Evolutionary conservation across 371 early-diverging fungal species (phyloP).

Genomic region (Mucor lusitanicus): DNA sequence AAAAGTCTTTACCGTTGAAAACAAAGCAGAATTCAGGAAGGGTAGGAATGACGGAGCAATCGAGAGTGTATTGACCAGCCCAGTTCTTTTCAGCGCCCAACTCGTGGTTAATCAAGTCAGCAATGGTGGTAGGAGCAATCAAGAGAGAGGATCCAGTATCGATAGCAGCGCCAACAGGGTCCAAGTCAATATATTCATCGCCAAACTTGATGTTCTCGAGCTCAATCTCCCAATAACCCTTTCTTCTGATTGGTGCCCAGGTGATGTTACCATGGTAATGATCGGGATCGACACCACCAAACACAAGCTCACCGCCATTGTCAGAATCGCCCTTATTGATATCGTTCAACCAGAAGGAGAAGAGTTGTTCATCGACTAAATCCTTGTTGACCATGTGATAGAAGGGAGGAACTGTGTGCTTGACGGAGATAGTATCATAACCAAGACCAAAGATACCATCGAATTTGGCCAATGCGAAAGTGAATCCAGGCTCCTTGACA

Average conservation of each 20-base stretch:
- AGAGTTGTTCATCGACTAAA: slow-evolving; percentile 77
- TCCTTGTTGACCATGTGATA: slow-evolving; percentile 82
- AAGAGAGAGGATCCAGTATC: slow-evolving; percentile 87
- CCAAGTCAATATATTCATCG: slow-evolving; percentile 61
- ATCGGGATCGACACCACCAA: slow-evolving; percentile 78
- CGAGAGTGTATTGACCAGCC: slow-evolving; percentile 86
- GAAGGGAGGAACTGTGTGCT: slow-evolving; percentile 88
- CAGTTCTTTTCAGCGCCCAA: slow-evolving; percentile 93
- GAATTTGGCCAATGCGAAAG: slow-evolving; percentile 86
- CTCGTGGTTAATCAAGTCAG: slow-evolving; percentile 84
- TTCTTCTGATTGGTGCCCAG: slow-evolving; percentile 83
- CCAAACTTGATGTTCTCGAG: slow-evolving; percentile 76
- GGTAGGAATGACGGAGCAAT: slow-evolving; percentile 64
- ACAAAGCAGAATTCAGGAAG: slow-evolving; percentile 79
- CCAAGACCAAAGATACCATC: slow-evolving; percentile 95
- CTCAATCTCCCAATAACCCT: slow-evolving; percentile 95
- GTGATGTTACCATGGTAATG: slow-evolving; percentile 75
- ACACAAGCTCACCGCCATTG: slow-evolving; percentile 80
- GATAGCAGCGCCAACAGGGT: slow-evolving; percentile 73
- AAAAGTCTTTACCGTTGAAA: slow-evolving; percentile 76
- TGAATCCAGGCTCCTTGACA: slow-evolving; percentile 88
- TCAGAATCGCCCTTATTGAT: slow-evolving; percentile 46
- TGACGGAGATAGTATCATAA: slow-evolving; percentile 88
- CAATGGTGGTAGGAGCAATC: slow-evolving; percentile 73
- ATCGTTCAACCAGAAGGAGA: slow-evolving; percentile 81